Evolutionary conservation across 805 yeast genomes (phyloP).

Genomic region (Candida michaelii): DNA sequence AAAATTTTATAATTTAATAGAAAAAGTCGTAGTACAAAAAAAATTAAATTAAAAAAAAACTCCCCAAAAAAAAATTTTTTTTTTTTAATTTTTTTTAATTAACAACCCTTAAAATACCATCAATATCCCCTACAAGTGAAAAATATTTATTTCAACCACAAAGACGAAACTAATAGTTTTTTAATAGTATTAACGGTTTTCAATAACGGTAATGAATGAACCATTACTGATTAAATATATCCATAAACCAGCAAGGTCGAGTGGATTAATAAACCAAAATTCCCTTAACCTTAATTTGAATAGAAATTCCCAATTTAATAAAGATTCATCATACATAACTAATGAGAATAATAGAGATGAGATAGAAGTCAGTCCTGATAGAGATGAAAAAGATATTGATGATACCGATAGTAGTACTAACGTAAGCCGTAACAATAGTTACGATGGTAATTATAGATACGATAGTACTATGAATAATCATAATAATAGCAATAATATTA

Average conservation of each 20-base stretch:
- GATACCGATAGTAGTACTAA: slow-evolving; percentile 4
- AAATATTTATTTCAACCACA: slow-evolving; percentile 5
- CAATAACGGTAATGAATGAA: slow-evolving; percentile 9
- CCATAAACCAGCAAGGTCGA: slow-evolving; percentile 40
- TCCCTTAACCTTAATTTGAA: neutral
- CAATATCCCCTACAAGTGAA: slow-evolving; percentile 4
- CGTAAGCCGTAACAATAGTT: slow-evolving; percentile 3
- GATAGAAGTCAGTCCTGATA: neutral
- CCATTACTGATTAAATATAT: slow-evolving; percentile 34
- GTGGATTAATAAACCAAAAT: slow-evolving; percentile 23
- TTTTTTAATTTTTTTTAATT: slow-evolving; percentile 2
- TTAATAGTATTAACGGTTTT: neutral
- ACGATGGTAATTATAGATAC: neutral
- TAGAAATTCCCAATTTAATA: slow-evolving; percentile 7
- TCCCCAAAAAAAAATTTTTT: neutral
- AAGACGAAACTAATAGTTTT: neutral
- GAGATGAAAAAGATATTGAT: slow-evolving; percentile 3
- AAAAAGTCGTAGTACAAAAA: neutral
- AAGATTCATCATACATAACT: neutral
- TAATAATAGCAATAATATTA: neutral
- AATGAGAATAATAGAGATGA: slow-evolving; percentile 2
- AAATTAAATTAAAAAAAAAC: neutral
- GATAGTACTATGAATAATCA: neutral
- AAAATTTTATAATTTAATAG: neutral
- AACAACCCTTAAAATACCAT: slow-evolving; percentile 7